Evolutionary conservation across 2,329 filamentous ascomycete genomes (phyloP).

Genomic region (Sporothrix pseudoabietina): DNA sequence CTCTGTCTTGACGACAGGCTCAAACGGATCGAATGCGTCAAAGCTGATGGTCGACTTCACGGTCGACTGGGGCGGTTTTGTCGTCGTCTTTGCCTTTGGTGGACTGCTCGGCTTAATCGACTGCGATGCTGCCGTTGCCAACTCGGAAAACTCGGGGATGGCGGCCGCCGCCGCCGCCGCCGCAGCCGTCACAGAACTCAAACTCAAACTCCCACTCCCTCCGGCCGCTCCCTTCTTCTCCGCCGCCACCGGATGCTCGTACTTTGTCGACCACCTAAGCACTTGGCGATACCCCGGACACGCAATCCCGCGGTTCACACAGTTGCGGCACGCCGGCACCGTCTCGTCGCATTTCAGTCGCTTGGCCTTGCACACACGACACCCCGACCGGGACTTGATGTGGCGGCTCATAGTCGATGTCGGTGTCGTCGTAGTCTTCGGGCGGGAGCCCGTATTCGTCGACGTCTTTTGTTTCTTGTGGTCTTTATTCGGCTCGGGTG

Average conservation of each 20-base stretch:
- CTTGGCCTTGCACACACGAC: slow-evolving; percentile 34
- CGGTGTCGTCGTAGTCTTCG: too few species aligned
- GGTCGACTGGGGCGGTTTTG: too few species aligned
- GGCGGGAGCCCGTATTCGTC: background rate
- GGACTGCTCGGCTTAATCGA: slow-evolving; percentile 24
- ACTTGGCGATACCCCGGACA: slow-evolving; percentile 42
- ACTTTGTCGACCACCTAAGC: slow-evolving; percentile 49
- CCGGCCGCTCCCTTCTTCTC: background rate
- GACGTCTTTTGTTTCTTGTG: background rate
- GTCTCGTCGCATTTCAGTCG: slow-evolving; percentile 43
- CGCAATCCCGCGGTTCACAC: slow-evolving; percentile 38
- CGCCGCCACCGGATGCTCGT: slow-evolving; percentile 39
- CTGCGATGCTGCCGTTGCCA: slow-evolving; percentile 26
- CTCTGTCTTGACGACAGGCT: slow-evolving; percentile 12
- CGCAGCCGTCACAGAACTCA: background rate
- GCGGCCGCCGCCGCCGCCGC: background rate
- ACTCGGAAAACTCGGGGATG: slow-evolving; percentile 29
- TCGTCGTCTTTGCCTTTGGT: background rate
- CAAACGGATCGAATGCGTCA: background rate
- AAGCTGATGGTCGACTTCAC: background rate
- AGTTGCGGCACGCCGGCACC: slow-evolving; percentile 39
- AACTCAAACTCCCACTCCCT: background rate
- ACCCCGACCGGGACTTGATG: slow-evolving; percentile 34
- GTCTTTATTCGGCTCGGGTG: background rate
- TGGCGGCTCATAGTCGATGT: slow-evolving; percentile 32